These are phyloP conservation scores for Corchorus olitorius DNA, from an alignment of 345 rosid species.

Conservation along the genomic window DNA sequence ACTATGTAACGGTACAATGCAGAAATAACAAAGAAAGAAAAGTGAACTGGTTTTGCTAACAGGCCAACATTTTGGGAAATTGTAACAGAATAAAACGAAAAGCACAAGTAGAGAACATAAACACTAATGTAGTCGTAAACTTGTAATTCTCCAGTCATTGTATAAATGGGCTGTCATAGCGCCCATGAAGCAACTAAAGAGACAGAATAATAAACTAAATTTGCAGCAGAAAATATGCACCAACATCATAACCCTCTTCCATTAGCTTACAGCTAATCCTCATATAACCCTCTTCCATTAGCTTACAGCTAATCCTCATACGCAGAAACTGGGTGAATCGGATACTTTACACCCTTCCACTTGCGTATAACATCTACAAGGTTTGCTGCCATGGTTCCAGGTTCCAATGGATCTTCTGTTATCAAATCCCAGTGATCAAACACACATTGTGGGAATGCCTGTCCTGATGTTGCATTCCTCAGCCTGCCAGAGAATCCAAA, in stretches of 20 bases:
- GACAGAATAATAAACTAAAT: neutral
- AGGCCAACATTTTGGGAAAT: too few species aligned
- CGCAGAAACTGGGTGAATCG: slow-evolving; percentile 67
- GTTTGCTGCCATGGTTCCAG: slow-evolving; percentile 54
- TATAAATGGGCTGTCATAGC: neutral
- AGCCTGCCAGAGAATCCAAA: slow-evolving; percentile 59
- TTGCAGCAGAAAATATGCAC: too few species aligned
- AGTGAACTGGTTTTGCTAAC: too few species aligned
- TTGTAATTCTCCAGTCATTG: neutral
- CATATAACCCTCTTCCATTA: too few species aligned
- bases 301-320: too few species aligned
- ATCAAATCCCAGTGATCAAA: slow-evolving; percentile 78
- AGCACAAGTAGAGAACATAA: too few species aligned
- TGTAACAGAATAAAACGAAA: too few species aligned
- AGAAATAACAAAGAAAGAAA: too few species aligned
- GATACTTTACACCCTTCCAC: slow-evolving; percentile 89
- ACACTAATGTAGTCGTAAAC: too few species aligned
- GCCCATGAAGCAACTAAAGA: neutral
- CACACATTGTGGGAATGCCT: slow-evolving; percentile 70
- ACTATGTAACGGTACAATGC: too few species aligned
- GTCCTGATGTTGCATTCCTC: slow-evolving; percentile 71
- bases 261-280: slow-evolving; percentile 54
- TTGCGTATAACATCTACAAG: slow-evolving; percentile 65
- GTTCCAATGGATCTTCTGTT: slow-evolving; percentile 64
- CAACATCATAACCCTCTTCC: neutral